Evolutionary conservation across 768 basidiomycete genomes (phyloP), one percentile per base, ranked within the genome.

Genomic region (Boletus coccyginus): DNA sequence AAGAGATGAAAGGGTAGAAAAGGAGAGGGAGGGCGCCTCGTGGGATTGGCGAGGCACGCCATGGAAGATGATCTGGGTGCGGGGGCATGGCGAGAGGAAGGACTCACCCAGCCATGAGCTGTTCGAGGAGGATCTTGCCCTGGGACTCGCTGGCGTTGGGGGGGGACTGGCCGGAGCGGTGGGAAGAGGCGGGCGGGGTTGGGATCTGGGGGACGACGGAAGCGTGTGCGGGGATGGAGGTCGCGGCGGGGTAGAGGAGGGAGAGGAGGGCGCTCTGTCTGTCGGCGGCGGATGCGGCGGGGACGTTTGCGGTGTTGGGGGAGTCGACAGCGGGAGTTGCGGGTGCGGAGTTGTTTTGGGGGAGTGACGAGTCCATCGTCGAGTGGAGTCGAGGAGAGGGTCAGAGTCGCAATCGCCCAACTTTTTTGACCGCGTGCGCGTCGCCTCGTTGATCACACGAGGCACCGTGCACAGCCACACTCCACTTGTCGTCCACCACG

Each of bases 41-140:
- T 69, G 67, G 62, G 53, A 43, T 55, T 43, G 66, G 68, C 59
- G 70, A 69, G 68, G 58, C 61, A 19, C 1, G 27, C 5, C 27
- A 27, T n/a, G 27, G 27, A 27, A 27, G 52, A 52, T 52, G 33
- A 45, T 45, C 43, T 29, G n/a, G 9, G 32, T 27, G 27, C 27
- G 27, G 27, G 27, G 27, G 27, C 27, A 32, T 32, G 32, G 32
- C 32, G 9, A 0, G 13, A 19, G 38, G 27, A 27, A 16, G 57
- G 16, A 78, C 87, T 74, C 68, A 92, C 90, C 88, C 86, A 54
- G 84, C 78, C 85, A 93, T 89, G 57, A 93, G 75, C 67, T 91
- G 88, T 61, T 93, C 90, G 57, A 93, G 73, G 62, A 92, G 69
- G 57, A 85, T 77, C 73, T 91, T 90, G 55, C 86, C 85, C 67